phyloP scores from a whole-genome alignment of 2,329 filamentous ascomycete species.

The Colletotrichum noveboracense region DNA sequence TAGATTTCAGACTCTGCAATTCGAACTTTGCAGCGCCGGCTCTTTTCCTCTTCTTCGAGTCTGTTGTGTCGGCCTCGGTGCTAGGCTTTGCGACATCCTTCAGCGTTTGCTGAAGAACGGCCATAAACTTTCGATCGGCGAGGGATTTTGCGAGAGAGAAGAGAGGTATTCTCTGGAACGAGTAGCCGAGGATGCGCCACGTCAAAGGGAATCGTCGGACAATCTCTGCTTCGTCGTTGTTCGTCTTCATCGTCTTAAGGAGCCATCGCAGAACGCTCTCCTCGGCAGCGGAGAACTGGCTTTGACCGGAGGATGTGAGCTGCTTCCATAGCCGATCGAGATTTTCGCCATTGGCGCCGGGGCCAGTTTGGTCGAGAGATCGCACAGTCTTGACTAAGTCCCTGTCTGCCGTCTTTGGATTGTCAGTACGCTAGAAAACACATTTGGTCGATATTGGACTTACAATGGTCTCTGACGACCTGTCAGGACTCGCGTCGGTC shows the following conservation, averaged over 20 bases:
- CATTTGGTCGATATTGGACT: not conserved
- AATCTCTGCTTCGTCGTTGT: slow-evolving; percentile 49
- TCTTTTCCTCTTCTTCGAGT: slow-evolving; percentile 53
- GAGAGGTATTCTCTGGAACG: slow-evolving; percentile 69
- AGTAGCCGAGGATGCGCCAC: slow-evolving; percentile 66
- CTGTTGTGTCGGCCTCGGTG: slow-evolving; percentile 24
- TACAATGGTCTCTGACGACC: slow-evolving; percentile 5
- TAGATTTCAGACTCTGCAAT: slow-evolving; percentile 42
- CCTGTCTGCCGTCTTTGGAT: slow-evolving; percentile 24
- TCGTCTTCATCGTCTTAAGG: slow-evolving; percentile 63
- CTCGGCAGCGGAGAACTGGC: slow-evolving; percentile 57
- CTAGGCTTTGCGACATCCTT: slow-evolving; percentile 56
- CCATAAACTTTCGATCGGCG: slow-evolving; percentile 71
- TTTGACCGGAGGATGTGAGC: slow-evolving; percentile 46
- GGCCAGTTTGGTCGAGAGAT: slow-evolving; percentile 58
- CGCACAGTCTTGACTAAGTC: slow-evolving; percentile 58
- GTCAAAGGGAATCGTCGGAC: slow-evolving; percentile 60
- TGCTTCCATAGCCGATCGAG: slow-evolving; percentile 54
- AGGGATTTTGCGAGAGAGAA: slow-evolving; percentile 75
- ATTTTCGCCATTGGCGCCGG: slow-evolving; percentile 49
- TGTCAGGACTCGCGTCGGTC: not conserved
- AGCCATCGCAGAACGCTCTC: slow-evolving; percentile 67
- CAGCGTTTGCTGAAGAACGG: slow-evolving; percentile 69
- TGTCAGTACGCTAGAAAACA: not conserved
- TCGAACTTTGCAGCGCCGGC: slow-evolving; percentile 39